Evolutionary conservation across 78 protist species (phyloP).

Genomic region (Dictyostelium discoideum): dicty_2.7 NC_007090.3:5014001-5014500

Average conservation of each 20-base stretch:
- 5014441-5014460: not conserved
- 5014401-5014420: conserved; percentile 1
- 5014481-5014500: not conserved
- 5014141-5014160: not conserved
- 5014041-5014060: not conserved
- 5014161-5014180: not conserved
- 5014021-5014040: not conserved
- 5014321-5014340: not conserved
- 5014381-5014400: not conserved
- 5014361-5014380: not conserved
- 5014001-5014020: not conserved
- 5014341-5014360: not conserved
- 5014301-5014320: not conserved
- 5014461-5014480: not conserved
- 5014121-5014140: not conserved
- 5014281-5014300: not conserved
- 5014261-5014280: not conserved
- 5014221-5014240: not conserved
- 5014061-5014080: not conserved
- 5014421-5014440: not conserved
- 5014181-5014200: not conserved
- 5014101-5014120: not conserved
- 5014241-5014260: not conserved
- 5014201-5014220: not conserved
- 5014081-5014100: not conserved